Conservation (phyloP, 164 flowering plant genomes). For the Warburgia ugandensis region DNA sequence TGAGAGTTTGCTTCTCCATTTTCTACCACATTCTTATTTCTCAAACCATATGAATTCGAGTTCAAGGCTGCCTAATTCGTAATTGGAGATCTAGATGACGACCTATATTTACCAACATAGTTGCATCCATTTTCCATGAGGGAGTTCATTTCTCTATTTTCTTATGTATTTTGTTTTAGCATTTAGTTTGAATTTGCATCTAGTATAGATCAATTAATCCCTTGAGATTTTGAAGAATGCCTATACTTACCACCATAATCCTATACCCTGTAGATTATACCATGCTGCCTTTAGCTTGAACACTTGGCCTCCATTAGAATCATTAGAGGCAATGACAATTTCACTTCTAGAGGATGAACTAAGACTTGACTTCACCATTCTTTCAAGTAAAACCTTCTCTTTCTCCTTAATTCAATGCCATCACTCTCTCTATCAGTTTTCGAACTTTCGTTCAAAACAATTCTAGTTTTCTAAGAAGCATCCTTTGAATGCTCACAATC, state of each 20-base stretch:
- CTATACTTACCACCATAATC: constrained; percentile 4
- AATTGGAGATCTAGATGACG: neutral
- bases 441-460: constrained; percentile 6
- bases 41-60: constrained; percentile 8
- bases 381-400: constrained; percentile 13
- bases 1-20: constrained; percentile 12
- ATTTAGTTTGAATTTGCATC: constrained; percentile 8
- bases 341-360: constrained; percentile 18
- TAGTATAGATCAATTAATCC: constrained; percentile 9
- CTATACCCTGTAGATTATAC: no score
- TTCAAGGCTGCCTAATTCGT: constrained; percentile 11
- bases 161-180: constrained; percentile 10
- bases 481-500: constrained; percentile 15
- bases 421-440: constrained; percentile 20
- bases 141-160: constrained; percentile 12
- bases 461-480: constrained; percentile 5
- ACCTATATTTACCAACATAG: constrained; percentile 11
- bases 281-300: neutral
- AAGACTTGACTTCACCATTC: constrained; percentile 6
- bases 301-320: constrained; percentile 3
- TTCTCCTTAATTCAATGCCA: constrained; percentile 14
- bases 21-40: constrained; percentile 10
- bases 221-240: constrained; percentile 7
- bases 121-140: constrained; percentile 11
- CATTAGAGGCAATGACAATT: constrained; percentile 4